Conservation (phyloP, 2,329 filamentous ascomycete species). For the Ophiostoma australiae region DNA sequence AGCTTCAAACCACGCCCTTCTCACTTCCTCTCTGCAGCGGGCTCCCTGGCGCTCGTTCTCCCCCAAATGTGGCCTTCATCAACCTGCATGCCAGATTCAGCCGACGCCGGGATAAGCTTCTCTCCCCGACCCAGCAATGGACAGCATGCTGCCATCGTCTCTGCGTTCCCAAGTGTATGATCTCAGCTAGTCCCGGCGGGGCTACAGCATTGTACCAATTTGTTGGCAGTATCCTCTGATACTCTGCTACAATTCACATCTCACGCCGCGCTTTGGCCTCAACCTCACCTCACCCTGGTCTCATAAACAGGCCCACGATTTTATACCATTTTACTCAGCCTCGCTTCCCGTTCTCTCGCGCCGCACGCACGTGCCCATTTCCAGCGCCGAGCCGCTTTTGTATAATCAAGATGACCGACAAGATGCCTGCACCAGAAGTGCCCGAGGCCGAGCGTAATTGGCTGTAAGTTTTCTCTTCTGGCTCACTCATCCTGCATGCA, state of each 20-base stretch:
- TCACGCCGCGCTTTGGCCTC: constrained; percentile 3
- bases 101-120: constrained; percentile 14
- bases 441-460: constrained; percentile 26
- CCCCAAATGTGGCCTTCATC: constrained; percentile 26
- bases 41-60: constrained; percentile 12
- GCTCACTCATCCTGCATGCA: background rate
- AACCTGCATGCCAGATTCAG: constrained; percentile 23
- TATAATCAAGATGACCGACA: background rate
- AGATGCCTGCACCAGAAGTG: constrained; percentile 16
- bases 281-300: constrained; percentile 16
- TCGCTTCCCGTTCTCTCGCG: background rate
- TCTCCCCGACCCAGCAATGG: constrained; percentile 26
- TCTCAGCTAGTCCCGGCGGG: constrained; percentile 25
- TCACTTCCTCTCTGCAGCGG: background rate
- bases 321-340: background rate
- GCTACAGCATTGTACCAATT: constrained; percentile 13
- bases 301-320: constrained; percentile 14
- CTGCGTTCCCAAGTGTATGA: constrained; percentile 25
- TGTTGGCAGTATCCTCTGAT: background rate
- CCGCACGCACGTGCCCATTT: constrained; percentile 2
- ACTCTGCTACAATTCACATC: background rate
- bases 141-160: constrained; percentile 21
- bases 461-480: constrained; percentile 21
- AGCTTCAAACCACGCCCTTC: background rate
- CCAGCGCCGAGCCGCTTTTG: constrained; percentile 1